Percentiles rank a stretch among this genome's conserved stretches.
Evolutionary conservation across 768 basidiomycete genomes (phyloP).

Genomic region (Russula brevipes): DNA sequence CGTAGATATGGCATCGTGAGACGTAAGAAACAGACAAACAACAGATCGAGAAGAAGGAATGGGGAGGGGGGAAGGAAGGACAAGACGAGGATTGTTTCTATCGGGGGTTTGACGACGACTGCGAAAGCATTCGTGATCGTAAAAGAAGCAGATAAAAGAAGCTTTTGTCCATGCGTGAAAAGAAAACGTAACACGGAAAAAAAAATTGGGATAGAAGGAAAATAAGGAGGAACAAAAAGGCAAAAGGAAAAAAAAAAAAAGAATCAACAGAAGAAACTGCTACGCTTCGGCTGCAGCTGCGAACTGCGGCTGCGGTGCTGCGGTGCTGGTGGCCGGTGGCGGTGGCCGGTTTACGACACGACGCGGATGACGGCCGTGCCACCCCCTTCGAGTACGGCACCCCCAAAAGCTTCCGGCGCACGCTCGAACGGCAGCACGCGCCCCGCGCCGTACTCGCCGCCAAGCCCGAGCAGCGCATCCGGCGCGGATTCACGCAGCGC

Average conservation of each 20-base stretch:
- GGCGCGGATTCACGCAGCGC: slow-evolving; percentile 34
- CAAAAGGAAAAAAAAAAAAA: too few relatives aligned
- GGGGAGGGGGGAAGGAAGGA: neutral
- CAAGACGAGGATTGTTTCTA: neutral
- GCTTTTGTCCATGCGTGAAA: neutral
- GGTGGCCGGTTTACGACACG: slow-evolving; percentile 21
- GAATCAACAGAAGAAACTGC: too few relatives aligned
- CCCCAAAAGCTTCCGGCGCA: slow-evolving; percentile 45
- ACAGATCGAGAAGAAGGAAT: neutral
- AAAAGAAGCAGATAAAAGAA: neutral
- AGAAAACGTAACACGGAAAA: neutral
- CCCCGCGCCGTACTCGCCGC: slow-evolving; percentile 30
- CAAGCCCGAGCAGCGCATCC: slow-evolving; percentile 27
- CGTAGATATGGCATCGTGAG: neutral
- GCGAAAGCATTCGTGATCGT: neutral
- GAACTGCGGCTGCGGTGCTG: neutral
- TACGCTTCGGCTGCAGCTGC: too few relatives aligned
- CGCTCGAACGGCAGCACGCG: slow-evolving; percentile 51
- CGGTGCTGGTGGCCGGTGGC: neutral
- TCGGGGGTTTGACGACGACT: neutral
- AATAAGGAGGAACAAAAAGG: neutral
- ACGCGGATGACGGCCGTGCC: slow-evolving; percentile 34
- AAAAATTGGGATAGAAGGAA: neutral
- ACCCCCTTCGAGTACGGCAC: slow-evolving; percentile 30
- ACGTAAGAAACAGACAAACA: neutral